phyloP scores from a whole-genome alignment of 768 basidiomycete species.

The Cystofilobasidium macerans region DNA sequence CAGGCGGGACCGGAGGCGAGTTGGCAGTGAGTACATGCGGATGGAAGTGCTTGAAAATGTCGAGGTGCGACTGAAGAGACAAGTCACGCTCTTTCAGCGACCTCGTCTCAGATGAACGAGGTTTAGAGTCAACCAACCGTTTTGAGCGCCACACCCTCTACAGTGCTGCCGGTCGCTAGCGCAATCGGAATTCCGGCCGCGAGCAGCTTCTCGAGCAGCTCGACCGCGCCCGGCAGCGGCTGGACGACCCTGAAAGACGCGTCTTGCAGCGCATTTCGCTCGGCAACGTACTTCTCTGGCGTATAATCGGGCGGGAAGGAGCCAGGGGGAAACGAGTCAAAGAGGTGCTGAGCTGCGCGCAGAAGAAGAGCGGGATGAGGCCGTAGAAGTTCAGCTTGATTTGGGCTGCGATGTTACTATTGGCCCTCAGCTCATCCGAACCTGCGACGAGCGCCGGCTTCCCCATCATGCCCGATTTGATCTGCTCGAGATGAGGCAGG shows the following conservation, averaged over 20 bases:
- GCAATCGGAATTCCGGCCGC: conserved; percentile 62
- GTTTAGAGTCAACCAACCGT: conserved; percentile 39
- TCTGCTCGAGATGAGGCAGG: not conserved
- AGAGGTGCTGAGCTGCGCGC: conserved; percentile 41
- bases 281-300: conserved; percentile 49
- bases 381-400: too few relatives aligned
- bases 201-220: conserved; percentile 60
- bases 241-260: conserved; percentile 56
- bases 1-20: conserved; percentile 16
- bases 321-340: conserved; percentile 67
- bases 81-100: not conserved
- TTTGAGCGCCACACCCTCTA: conserved; percentile 58
- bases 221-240: conserved; percentile 61
- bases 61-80: conserved; percentile 12
- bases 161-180: conserved; percentile 63
- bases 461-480: conserved; percentile 65
- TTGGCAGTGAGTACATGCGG: conserved; percentile 10
- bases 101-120: too few relatives aligned
- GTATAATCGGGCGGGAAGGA: conserved; percentile 42
- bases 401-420: too few relatives aligned
- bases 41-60: conserved; percentile 12
- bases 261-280: conserved; percentile 53
- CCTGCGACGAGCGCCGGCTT: conserved; percentile 40
- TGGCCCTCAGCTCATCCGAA: not conserved
- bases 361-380: too few relatives aligned